Base-by-base conservation (phyloP, 306 rosid genomes). In the Citrullus mucosospermus region DNA sequence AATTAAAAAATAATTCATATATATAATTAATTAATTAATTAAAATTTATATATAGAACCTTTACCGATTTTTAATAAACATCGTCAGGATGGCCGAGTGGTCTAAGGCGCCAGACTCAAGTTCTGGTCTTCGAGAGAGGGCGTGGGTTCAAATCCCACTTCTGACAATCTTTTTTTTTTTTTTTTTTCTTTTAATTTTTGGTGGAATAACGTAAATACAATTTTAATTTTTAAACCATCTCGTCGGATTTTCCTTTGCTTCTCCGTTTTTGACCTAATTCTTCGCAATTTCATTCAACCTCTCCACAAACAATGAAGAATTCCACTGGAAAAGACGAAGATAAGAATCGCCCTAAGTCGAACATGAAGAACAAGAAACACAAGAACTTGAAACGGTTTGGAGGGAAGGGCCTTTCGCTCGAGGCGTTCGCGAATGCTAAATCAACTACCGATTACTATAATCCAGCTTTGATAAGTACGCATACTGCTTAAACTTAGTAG, bases 391-490 rank as follows among this genome's bases (percentile, higher is more conserved):
- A 80, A 55, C 81, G 93, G 76, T 77, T 87, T 59, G 92, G 97
- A 1, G 90, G 92, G 50, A 57, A 87, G 48, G 96, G 95, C 10
- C 93, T 85, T 77, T 89, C 94, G 11, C 93, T 91, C 41, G 69
- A 86, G 10, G 90, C 77, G 50, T 93, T 88, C 51, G 91, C 89
- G 17, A 88, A 88, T 75, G 88, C 89, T 13, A 92, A 88, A 83
- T 86, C 96, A 13, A 81, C 70, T 7, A 82, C 81, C 86, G 76
- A 60, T 81, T 79, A 79, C 87, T 95, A 87, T 69, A 95, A 92
- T 59, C 97, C 97, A 16, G 82, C 99, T 76, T 13, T 85, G 75
- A 91, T 95, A 75, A 92, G 99, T 95, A 88, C 54, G 86, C 28
- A 67, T 34, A 14, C 11, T 62, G 50, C 73, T 51, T n/a, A 57